phyloP scores from a whole-genome alignment of 192 early-diverging fungal species.

The Dissophora ornata region DNA sequence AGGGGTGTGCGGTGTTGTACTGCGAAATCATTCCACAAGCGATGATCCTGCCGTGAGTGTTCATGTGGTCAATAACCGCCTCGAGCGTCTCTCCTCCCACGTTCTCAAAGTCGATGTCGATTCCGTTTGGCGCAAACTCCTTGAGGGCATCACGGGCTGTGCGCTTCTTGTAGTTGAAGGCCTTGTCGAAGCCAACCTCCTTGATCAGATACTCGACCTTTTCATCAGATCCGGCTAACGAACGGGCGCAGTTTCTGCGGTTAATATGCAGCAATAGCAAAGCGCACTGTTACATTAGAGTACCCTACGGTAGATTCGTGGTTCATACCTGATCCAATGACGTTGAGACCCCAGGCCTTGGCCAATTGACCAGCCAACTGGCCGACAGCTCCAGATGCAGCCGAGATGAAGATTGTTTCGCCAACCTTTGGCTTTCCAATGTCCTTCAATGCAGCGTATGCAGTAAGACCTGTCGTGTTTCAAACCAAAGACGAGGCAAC shows the following conservation, averaged over 20 bases:
- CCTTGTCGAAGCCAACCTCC: slow-evolving; percentile 75
- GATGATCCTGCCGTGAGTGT: slow-evolving; percentile 71
- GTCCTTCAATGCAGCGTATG: slow-evolving; percentile 58
- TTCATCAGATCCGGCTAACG: slow-evolving; percentile 81
- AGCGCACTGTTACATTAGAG: too few species aligned
- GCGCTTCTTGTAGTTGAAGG: slow-evolving; percentile 88
- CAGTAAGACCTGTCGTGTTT: slow-evolving; percentile 18
- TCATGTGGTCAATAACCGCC: slow-evolving; percentile 71
- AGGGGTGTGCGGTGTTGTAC: slow-evolving; percentile 68
- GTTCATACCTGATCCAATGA: slow-evolving; percentile 67
- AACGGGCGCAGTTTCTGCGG: too few species aligned
- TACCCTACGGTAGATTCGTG: too few species aligned
- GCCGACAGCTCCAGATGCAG: slow-evolving; percentile 86
- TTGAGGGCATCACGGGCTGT: slow-evolving; percentile 62
- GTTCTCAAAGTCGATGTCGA: slow-evolving; percentile 90
- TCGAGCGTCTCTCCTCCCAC: slow-evolving; percentile 86
- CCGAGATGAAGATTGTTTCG: slow-evolving; percentile 83
- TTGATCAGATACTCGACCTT: slow-evolving; percentile 75
- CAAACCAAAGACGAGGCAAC: background rate
- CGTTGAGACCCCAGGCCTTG: slow-evolving; percentile 75
- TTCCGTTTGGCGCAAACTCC: slow-evolving; percentile 77
- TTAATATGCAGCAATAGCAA: too few species aligned
- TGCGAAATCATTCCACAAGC: slow-evolving; percentile 84
- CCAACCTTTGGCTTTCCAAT: slow-evolving; percentile 83
- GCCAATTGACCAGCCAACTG: slow-evolving; percentile 80